phyloP scores from a whole-genome alignment of 345 rosid genomes.

The Carallia pectinifolia region DNA sequence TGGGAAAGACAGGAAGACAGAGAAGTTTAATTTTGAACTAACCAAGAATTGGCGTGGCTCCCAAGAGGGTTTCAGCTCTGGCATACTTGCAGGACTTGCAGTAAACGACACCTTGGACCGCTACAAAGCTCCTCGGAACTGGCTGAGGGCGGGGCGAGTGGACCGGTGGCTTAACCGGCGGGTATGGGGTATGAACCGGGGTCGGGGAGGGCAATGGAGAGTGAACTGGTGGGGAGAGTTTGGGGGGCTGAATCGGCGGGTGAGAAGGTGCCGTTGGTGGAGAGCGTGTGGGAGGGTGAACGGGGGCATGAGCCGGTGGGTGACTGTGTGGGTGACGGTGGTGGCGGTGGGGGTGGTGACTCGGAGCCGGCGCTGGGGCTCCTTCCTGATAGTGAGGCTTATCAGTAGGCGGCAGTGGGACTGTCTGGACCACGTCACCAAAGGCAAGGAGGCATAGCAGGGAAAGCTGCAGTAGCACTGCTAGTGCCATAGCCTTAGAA shows the following conservation, averaged over 20 bases:
- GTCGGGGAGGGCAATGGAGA: conserved; percentile 24
- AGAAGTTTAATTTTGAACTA: conserved; percentile 2
- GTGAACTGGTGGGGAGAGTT: conserved; percentile 24
- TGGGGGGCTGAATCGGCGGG: conserved; percentile 8
- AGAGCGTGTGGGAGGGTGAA: conserved; percentile 3
- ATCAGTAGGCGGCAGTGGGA: conserved; percentile 27
- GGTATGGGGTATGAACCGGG: conserved; percentile 20
- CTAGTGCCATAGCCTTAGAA: not conserved
- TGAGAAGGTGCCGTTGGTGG: conserved; percentile 11
- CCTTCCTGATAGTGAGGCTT: conserved; percentile 27
- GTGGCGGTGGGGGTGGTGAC: conserved; percentile 24
- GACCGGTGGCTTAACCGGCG: conserved; percentile 21
- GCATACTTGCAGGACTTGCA: conserved; percentile 88
- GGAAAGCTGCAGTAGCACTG: no score
- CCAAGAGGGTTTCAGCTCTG: conserved; percentile 50
- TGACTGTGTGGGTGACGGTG: conserved; percentile 35
- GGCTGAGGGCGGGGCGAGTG: conserved; percentile 25
- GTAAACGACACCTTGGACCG: conserved; percentile 74
- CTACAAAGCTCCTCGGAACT: conserved; percentile 53
- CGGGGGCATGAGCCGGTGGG: conserved; percentile 25
- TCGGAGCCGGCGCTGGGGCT: conserved; percentile 14
- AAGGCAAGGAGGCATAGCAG: no score
- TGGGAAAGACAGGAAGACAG: no score
- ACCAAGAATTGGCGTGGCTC: conserved; percentile 69
- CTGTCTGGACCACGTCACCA: not conserved